Base-by-base conservation (phyloP, 441 rosid species). In the California macrophylla region DNA sequence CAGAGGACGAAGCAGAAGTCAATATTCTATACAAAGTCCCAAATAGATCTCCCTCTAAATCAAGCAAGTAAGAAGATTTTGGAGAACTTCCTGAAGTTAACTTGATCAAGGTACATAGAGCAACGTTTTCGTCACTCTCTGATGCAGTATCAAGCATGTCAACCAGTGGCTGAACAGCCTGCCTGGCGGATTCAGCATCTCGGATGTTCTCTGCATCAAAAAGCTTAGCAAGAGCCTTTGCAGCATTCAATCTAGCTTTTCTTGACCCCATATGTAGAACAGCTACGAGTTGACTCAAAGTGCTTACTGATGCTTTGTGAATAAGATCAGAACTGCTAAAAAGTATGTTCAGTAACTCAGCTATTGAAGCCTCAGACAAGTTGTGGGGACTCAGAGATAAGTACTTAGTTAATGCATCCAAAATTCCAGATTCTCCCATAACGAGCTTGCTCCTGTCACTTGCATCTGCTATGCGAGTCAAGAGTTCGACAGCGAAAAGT, bases 371-470 rank as follows among this genome's bases (percentile, higher is more conserved):
- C 81, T 88, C 97, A 3, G 88, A 86, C 2, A 91, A 85, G 82
- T 93, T 94, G 70, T 82, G 89, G 72, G 89, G 92, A 81, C 95
- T 83, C 80, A 82, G 78, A 63, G 98, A 91, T 64, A 93, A 82
- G 80, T 87, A 91, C 76, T 82, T 87, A 3, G 95, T 77, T 70
- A 93, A 83, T 64, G 88, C 89, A 78, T 91, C 93, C 3, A 91
- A 74, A 75, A 87, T 97, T 78, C 97, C 98, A 73, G 91, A 88
- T 80, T 93, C 96, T 67, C 85, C 92, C 78, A 89, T 86, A 34
- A 83, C 75, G 71, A 91, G 52, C 79, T 93, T 93, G 82, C 81
- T 85, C 70, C 85, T 60, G 76, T 89, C 92, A 28, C 88, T 86
- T 72, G 84, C 90, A 56, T 84, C 84, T 47, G 93, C 93, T 69